These are phyloP conservation scores for Vaccinium vitisidaea DNA, from an alignment of 148 eudicot genomes.

Conservation along the genomic window DNA sequence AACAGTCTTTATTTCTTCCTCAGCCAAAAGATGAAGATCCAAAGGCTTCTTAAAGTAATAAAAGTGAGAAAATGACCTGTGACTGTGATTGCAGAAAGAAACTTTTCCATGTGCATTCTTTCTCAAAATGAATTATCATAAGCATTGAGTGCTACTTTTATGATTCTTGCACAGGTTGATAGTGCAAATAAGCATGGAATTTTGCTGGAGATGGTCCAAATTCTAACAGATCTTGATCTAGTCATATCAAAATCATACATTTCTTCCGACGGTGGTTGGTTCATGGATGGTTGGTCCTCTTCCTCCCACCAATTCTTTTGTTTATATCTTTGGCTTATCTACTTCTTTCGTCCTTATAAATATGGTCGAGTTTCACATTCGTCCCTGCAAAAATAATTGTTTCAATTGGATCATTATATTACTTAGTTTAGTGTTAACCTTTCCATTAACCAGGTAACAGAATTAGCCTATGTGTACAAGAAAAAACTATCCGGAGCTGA, in stretches of 20 bases:
- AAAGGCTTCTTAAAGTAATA: not conserved
- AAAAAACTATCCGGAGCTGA: no score
- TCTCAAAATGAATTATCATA: not conserved
- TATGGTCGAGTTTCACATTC: no score
- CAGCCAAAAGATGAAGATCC: not conserved
- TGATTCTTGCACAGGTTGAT: constrained; percentile 51
- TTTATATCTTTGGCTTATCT: not conserved
- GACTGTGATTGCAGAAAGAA: not conserved
- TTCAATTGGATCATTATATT: no score
- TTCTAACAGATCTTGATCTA: constrained; percentile 85
- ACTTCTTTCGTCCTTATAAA: no score
- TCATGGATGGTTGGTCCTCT: constrained; percentile 78
- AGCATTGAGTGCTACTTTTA: not conserved
- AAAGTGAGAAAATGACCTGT: not conserved
- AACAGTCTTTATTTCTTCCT: not conserved
- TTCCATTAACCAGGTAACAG: no score
- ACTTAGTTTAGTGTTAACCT: no score
- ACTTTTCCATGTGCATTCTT: not conserved
- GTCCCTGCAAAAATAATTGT: no score
- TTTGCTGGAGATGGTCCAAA: constrained; percentile 84
- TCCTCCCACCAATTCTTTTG: not conserved
- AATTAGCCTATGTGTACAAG: no score
- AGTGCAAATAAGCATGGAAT: constrained; percentile 88
- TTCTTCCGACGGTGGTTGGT: constrained; percentile 90
- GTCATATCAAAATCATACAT: constrained; percentile 83